Conservation (phyloP, 257 asterid genomes). For the Ilex aquifolium region DNA sequence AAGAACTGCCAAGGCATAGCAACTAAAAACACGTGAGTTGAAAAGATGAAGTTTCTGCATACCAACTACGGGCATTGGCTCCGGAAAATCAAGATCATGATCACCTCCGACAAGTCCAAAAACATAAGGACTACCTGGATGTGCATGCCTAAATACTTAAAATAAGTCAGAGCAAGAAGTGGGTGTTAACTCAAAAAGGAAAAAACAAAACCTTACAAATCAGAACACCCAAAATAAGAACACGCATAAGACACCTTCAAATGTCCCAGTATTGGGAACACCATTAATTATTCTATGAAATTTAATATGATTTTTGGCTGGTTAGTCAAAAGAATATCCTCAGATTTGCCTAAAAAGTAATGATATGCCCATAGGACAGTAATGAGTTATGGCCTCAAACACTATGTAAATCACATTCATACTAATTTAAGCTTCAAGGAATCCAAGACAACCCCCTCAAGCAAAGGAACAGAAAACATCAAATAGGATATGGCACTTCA, state of each 20-base stretch:
- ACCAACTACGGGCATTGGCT: constrained; percentile 98
- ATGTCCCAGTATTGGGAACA: not conserved
- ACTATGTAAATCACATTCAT: too few relatives aligned
- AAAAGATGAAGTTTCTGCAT: constrained; percentile 12
- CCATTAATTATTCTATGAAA: not conserved
- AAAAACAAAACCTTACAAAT: not conserved
- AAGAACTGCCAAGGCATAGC: constrained; percentile 4
- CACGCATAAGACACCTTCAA: not conserved
- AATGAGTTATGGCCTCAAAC: too few relatives aligned
- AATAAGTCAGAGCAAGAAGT: not conserved
- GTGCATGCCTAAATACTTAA: constrained; percentile 77
- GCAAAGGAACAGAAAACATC: too few relatives aligned
- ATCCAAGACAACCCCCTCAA: too few relatives aligned
- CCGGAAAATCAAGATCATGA: constrained; percentile 89
- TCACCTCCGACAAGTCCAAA: constrained; percentile 95
- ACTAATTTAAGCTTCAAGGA: too few relatives aligned
- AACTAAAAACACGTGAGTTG: not conserved
- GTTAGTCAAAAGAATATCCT: too few relatives aligned
- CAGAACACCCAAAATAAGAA: not conserved
- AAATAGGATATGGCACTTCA: too few relatives aligned
- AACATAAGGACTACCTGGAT: constrained; percentile 97
- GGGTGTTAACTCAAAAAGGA: not conserved
- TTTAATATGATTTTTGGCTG: too few relatives aligned
- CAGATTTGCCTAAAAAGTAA: too few relatives aligned
- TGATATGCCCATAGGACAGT: too few relatives aligned